These are phyloP conservation scores for Drechslerella coelobrocha DNA, from an alignment of 2,329 filamentous ascomycete species.

Conservation along the genomic window DNA sequence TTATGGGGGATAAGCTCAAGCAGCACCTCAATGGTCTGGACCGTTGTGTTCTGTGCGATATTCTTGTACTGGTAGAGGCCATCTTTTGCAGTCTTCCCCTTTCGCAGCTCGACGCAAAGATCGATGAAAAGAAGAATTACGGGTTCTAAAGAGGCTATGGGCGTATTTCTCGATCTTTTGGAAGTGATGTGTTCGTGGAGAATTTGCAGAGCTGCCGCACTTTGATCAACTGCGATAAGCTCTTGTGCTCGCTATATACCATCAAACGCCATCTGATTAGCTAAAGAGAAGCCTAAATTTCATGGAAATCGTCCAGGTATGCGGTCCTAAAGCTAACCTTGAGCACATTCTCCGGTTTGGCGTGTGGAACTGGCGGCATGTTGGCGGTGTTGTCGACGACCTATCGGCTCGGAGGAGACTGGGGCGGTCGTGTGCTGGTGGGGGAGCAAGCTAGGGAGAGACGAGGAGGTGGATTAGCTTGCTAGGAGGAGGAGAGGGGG, in stretches of 20 bases:
- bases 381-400: conserved; percentile 55
- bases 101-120: conserved; percentile 94
- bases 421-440: conserved; percentile 18
- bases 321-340: conserved; percentile 64
- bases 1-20: not conserved
- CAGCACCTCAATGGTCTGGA: conserved; percentile 89
- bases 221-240: conserved; percentile 96
- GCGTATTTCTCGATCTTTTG: conserved; percentile 92
- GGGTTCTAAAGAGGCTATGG: conserved; percentile 93
- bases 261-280: conserved; percentile 45
- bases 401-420: conserved; percentile 27
- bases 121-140: conserved; percentile 98
- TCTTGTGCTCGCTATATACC: conserved; percentile 79
- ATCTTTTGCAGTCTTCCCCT: conserved; percentile 98
- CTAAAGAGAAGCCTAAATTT: conserved; percentile 3
- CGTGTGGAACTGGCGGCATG: conserved; percentile 94
- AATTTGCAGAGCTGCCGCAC: conserved; percentile 86
- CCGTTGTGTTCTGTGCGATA: conserved; percentile 98
- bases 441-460: conserved; percentile 35
- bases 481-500: conserved; percentile 11
- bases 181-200: conserved; percentile 99
- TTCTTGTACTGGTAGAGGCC: conserved; percentile 99
- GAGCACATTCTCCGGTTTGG: conserved; percentile 98
- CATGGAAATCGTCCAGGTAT: not conserved
- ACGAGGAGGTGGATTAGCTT: conserved; percentile 29